Base-by-base conservation (phyloP, 352 stramenopile species). In the Phytophthora citricola region DNA sequence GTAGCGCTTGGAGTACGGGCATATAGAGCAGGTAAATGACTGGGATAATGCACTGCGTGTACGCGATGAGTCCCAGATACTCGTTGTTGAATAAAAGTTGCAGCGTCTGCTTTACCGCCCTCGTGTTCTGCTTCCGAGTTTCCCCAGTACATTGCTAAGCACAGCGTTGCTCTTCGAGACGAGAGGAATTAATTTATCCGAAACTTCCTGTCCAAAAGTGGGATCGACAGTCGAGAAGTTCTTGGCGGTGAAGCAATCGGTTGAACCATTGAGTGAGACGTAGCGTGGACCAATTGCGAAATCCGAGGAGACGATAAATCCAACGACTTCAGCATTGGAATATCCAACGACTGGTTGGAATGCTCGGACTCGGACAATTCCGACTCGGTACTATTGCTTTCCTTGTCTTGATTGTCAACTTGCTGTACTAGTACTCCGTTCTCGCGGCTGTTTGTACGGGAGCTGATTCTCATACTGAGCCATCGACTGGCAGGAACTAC, bases 31-130 rank as follows among this genome's bases (percentile, higher is more conserved):
- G 27, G 39, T 76, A 82, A 15, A 82, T 32, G 12, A 66, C 38
- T 3, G 74, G 74, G 22, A 76, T 70, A 22, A 77, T 62, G n/a
- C 62, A 71, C 52, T 79, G 66, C 2, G 64, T 66, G 24, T 78
- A 79, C 45, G 62, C 59, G 2, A 71, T 65, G 2, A 79, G 58
- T 17, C 52, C 66, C 11, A 82, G 36, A 41, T 82, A 79, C 17
- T 82, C 74, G 52, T 71, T 79, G 20, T 71, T 66, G 53, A 82
- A 82, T 12, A 82, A 64, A 24, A 82, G 31, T 39, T 75, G 70
- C 12, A 76, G 69, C 3, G 66, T 75, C 27, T 81, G 65, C 12
- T 78, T 66, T 5, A 81, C 58, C 0, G 66, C 59, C 38, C 36
- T 40, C 0, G 72, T 73, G 32, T 77, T 77, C 40, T 77, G 66